Evolutionary conservation across 2,329 filamentous ascomycete species (phyloP), one percentile per base, ranked within the genome.

Genomic region (Blastomyces silverae): DNA sequence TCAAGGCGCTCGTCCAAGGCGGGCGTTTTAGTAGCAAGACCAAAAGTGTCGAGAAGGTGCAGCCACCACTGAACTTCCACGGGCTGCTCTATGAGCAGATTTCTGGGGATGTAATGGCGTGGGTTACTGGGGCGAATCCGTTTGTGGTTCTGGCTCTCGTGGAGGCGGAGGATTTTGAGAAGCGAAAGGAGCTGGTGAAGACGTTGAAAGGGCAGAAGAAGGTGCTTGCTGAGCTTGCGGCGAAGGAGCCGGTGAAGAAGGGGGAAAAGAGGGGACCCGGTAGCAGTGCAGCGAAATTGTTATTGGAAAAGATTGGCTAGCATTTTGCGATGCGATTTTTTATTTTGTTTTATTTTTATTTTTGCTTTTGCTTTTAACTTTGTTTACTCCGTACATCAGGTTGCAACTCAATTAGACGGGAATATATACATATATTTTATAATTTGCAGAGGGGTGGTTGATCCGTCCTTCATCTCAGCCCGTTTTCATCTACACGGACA

Each of bases 1-100:
- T 97, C 71, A 97, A 96, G 80, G 89, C 89, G 0, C 84, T 99
- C 8, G 92, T 97, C 31, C 88, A 91, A 64, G 94, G 94, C 53
- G 94, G 95, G 34, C 87, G 87, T 65, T 99, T 90, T 74, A 91
- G 97, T 77, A 85, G 86, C 66, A 83, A 83, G 55, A 83, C 85
- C 1, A 91, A 91, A 77, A 86, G 83, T 64, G 78, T 94, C 56
- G 84, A 89, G 71, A 85, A 86, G 28, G 83, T 89, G 1, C 86
- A 92, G 60, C 91, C 92, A 20, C 84, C 90, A 8, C 82, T 97
- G 64, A 84, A 87, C 61, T 99, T 99, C 75, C 87, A 90, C 66
- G 84, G 89, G 68, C 80, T 89, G 60, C 82, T 99, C n/a, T 97
- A 93, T 75, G 86, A 88, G 6, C 92, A 97, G 76, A 85, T 89